These are phyloP conservation scores for Porodaedalea pini DNA, from an alignment of 1,284 basidiomycete genomes.

Conservation along the genomic window DNA sequence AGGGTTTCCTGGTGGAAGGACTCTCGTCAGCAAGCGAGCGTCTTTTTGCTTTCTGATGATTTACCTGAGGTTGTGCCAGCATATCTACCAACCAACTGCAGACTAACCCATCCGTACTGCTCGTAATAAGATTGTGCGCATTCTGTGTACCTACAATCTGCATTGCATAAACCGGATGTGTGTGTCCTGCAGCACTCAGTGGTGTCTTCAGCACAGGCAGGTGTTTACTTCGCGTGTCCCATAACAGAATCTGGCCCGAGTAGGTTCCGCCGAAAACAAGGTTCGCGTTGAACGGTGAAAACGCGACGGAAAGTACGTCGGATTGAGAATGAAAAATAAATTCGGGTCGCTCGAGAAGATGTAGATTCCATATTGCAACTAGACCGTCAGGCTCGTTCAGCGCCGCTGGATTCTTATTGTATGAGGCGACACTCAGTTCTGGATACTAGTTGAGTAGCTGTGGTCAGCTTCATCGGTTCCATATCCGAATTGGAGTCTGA, in stretches of 20 bases:
- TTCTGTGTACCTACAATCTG: conserved; percentile 98
- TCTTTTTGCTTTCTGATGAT: conserved; percentile 53
- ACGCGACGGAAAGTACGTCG: conserved; percentile 93
- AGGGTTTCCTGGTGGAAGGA: conserved; percentile 76
- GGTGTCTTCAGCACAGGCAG: conserved; percentile 96
- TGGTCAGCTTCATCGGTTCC: conserved; percentile 2
- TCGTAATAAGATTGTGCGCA: conserved; percentile 94
- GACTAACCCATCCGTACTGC: conserved; percentile 93
- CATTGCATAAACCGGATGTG: conserved; percentile 97
- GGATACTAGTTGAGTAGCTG: conserved; percentile 65
- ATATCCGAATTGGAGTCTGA: conserved; percentile 30
- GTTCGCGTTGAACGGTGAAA: conserved; percentile 97
- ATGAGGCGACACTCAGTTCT: conserved; percentile 91
- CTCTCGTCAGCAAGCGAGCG: conserved; percentile 66
- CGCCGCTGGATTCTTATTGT: conserved; percentile 92
- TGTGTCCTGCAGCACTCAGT: conserved; percentile 91
- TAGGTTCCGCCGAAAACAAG: conserved; percentile 97
- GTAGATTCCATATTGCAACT: conserved; percentile 96
- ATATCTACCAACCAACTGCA: conserved; percentile 99
- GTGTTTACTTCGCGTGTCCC: conserved; percentile 98
- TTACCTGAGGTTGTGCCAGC: conserved; percentile 92
- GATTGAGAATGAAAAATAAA: conserved; percentile 98
- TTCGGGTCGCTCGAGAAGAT: conserved; percentile 91
- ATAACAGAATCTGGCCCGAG: conserved; percentile 95
- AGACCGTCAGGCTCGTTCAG: conserved; percentile 95